Base-by-base conservation (phyloP, 495 filamentous ascomycete species). In the Penicillium tannophilum region DNA sequence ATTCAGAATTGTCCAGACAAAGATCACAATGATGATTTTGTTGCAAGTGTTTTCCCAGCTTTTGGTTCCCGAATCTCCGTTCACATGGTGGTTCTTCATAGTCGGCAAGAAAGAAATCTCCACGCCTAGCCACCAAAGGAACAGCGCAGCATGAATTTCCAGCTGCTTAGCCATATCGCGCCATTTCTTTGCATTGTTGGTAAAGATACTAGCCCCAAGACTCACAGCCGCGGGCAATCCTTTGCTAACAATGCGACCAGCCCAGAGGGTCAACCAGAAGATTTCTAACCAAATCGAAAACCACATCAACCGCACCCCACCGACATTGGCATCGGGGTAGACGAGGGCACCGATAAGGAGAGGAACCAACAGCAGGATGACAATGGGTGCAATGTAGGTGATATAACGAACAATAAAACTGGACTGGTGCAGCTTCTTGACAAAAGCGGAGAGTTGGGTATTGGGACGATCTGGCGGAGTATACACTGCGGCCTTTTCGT, bases 211-310 rank as follows among this genome's bases (percentile, higher is more conserved):
- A 24, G 91, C 84, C 26, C 90, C 55, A 5, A 90, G 58, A 10
- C 85, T 83, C 23, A 94, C 80, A 0, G 82, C 68, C 42, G 75
- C 82, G 4, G 94, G 93, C 47, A 97, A 76, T 44, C 83, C 79
- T 66, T 93, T 89, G 6, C 90, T 85, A 10, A 90, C 73, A 52
- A 97, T 88, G 60, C 88, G 76, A 54, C 88, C 88, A 26, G 86
- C 88, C 94, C 94, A 98, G 0, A 97, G 77, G 2, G 91, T 91
- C 43, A 96, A 76, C 93, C 93, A 98, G 44, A 97, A 84, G 24
- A 96, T 88, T 70, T 96, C 90, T 47, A 98, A 79, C 93, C 93
- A 98, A 48, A 97, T 90, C 44, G 89, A 87, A 61, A 98, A 97
- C 93, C 93, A 98, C 50, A 91, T 76, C 55, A 97, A 68, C 59